A percentile compares a stretch with the other conserved stretches of the same genome.
Evolutionary conservation across 2,329 filamentous ascomycete genomes (phyloP).

Genomic region (Microdochium nivale): DNA sequence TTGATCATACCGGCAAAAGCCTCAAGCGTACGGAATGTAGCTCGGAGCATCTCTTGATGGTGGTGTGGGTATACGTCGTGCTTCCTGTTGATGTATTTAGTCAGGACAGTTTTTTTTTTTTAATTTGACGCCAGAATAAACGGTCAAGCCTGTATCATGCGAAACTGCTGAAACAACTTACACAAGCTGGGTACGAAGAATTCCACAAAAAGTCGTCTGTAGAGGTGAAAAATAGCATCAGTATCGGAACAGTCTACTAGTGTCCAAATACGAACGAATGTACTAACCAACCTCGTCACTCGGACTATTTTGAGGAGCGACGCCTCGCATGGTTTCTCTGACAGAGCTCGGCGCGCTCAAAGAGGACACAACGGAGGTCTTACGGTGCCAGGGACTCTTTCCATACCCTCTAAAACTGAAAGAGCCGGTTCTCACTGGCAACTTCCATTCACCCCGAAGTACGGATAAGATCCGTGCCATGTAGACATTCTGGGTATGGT

Average conservation of each 20-base stretch:
- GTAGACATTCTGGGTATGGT: neutral
- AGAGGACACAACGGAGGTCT: slow-evolving; percentile 26
- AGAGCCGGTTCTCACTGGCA: neutral
- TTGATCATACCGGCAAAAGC: too few species aligned
- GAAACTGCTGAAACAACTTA: slow-evolving; percentile 12
- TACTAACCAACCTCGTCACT: slow-evolving; percentile 6
- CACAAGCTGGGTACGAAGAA: slow-evolving; percentile 21
- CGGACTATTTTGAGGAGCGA: slow-evolving; percentile 22
- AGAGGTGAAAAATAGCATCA: neutral
- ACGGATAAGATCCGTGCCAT: slow-evolving; percentile 12
- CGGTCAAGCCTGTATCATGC: neutral
- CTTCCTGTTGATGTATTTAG: neutral
- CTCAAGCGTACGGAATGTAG: neutral
- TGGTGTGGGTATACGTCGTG: neutral
- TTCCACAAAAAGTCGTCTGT: slow-evolving; percentile 5
- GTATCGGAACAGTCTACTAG: neutral
- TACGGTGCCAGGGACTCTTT: slow-evolving; percentile 30
- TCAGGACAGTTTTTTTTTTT: neutral
- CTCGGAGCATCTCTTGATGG: neutral
- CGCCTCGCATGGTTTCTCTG: slow-evolving; percentile 27
- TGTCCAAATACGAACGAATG: neutral
- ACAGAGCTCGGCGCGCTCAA: slow-evolving; percentile 33
- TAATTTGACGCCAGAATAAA: neutral
- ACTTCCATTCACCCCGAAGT: slow-evolving; percentile 20
- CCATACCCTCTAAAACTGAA: slow-evolving; percentile 18